Base-by-base conservation (phyloP, 768 basidiomycete genomes). In the Kwoniella shandongensis region DNA sequence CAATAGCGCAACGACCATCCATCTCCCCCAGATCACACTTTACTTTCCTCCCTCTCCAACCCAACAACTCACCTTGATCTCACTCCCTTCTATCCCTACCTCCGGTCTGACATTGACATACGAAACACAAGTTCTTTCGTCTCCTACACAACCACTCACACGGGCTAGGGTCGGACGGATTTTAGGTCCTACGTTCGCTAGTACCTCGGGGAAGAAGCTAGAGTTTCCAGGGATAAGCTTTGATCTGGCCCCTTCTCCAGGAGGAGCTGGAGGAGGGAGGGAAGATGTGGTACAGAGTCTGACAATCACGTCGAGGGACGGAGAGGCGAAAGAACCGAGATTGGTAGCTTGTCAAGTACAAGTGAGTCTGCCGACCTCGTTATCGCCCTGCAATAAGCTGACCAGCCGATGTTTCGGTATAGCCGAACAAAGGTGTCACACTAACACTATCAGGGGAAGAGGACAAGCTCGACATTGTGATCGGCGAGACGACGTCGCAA, bases 401-500 rank as follows among this genome's bases (percentile, higher is more conserved):
- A 54, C 0, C 58, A n/a, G 57, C 55, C 42, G 57, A 11, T 32
- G 41, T 49, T 23, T 55, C 45, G 6, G 38, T 25, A 45, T n/a
- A 67, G 68, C 62, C 66, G 44, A 54, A 67, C 26, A 57, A 55
- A 56, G 65, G 74, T 42, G 60, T 70, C 15, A 59, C 49, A 4
- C 50, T 76, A 10, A 30, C 48, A 3, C 75, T 81, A 3, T 69
- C 53, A 70, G 35, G 62, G 4, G 54, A 53, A 18, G 41, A 40
- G 25, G 25, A 49, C 17, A 81, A 83, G 17, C 65, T 90, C 22
- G 81, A 84, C 39, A 77, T 94, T 46, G 79, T 81, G 20, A 72
- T 96, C 17, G 85, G 88, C 22, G 79, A 84, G 64, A 92, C 89
- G 5, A 90, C 86, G 7, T 85, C 87, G 2, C 89, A 94, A 73